Percentiles rank a stretch among this genome's conserved stretches.
phyloP scores from a whole-genome alignment of 768 basidiomycete species.

The Kwoniella sp. region DNA sequence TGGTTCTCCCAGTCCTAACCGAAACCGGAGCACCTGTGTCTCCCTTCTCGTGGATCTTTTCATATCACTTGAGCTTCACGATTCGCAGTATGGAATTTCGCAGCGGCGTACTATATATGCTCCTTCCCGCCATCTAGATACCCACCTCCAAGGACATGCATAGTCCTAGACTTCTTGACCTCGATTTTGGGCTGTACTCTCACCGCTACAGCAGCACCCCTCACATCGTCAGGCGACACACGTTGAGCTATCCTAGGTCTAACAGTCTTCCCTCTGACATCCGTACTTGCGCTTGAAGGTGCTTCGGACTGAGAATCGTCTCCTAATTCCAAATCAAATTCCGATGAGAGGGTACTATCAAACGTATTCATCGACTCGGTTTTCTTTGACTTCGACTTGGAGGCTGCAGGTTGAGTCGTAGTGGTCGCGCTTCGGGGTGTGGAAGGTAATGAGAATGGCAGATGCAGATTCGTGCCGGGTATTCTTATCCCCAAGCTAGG shows the following conservation, averaged over 20 bases:
- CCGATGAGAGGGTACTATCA: not conserved
- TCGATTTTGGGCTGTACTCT: not conserved
- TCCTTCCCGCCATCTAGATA: conserved; percentile 30
- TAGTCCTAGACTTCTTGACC: not conserved
- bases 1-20: too few relatives aligned
- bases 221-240: not conserved
- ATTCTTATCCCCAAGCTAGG: conserved; percentile 23
- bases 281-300: too few relatives aligned
- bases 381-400: not conserved
- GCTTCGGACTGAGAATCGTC: too few relatives aligned
- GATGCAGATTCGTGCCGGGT: conserved; percentile 26
- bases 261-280: too few relatives aligned
- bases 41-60: too few relatives aligned
- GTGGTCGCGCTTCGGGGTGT: not conserved
- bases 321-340: not conserved
- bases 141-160: conserved; percentile 19
- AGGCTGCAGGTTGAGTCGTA: not conserved
- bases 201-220: not conserved
- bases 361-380: not conserved
- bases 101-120: not conserved
- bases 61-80: too few relatives aligned
- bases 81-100: too few relatives aligned
- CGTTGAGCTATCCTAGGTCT: not conserved
- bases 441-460: not conserved
- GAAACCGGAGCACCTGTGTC: too few relatives aligned